These are phyloP conservation scores for Pestalotiopsis fici DNA, from an alignment of 2,329 filamentous ascomycete genomes.

Conservation along the genomic window DNA sequence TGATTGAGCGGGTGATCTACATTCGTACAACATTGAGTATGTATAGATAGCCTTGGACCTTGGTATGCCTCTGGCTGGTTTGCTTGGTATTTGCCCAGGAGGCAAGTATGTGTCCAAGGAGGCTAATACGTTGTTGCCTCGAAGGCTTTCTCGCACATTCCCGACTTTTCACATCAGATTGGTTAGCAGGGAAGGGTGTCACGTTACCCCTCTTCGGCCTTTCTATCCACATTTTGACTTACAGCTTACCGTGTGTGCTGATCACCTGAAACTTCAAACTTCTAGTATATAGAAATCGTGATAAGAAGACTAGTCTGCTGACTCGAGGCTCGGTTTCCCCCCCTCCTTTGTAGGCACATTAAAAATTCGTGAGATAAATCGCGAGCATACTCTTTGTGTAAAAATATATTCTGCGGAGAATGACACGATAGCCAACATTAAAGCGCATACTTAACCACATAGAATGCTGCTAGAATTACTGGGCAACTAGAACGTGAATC, in stretches of 20 bases:
- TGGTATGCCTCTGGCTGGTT: neutral
- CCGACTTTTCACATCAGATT: neutral
- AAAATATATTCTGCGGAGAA: neutral
- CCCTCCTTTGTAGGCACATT: too few species aligned
- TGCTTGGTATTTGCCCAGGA: neutral
- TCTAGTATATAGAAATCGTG: neutral
- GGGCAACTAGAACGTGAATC: too few species aligned
- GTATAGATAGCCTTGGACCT: too few species aligned
- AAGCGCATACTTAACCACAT: neutral
- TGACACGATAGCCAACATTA: neutral
- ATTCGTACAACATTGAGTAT: too few species aligned
- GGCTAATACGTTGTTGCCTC: neutral
- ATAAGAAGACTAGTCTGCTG: neutral
- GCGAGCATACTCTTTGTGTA: neutral
- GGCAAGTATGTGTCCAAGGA: neutral
- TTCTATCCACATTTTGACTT: neutral
- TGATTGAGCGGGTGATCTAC: too few species aligned
- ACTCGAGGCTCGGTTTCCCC: neutral
- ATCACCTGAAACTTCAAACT: neutral
- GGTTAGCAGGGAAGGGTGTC: neutral
- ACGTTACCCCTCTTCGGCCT: neutral
- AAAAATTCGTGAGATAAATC: too few species aligned
- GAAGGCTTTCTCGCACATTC: neutral
- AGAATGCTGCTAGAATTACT: neutral
- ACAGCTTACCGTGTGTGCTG: neutral